Base-by-base conservation (phyloP, 1,284 basidiomycete genomes). In the Afroboletus lepidellus region DNA sequence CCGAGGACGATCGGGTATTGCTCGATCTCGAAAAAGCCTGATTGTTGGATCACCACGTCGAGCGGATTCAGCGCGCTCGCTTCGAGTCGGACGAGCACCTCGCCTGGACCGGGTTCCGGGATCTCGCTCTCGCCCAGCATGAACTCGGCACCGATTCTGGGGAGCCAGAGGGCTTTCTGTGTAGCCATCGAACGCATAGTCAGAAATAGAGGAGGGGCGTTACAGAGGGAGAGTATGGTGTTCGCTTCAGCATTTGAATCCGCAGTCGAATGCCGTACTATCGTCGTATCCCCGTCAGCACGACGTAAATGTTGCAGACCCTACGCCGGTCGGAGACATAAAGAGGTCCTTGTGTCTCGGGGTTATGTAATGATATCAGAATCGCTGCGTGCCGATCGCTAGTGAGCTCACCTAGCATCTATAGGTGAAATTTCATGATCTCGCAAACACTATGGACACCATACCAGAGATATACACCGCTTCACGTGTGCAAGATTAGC, bases 141-240 rank as follows among this genome's bases (percentile, higher is more conserved):
- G 23, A 65, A 54, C n/a, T 56, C 21, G 6, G 50, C 58, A 20
- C 49, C 53, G 16, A 60, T 33, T 18, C 47, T 43, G 16, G 49
- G 45, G 16, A 60, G 59, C 58, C 61, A 65, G 12, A 63, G 59
- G 3, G 41, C 56, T 39, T 54, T 58, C 48, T 67, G 61, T 18
- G 33, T 50, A 23, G 39, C 18, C 37, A 57, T 57, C 8, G 32
- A 24, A n/a, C 33, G 5, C 8, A 7, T 36, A 8, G 2, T 11
- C 8, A n/a, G n/a, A n/a, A n/a, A n/a, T n/a, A n/a, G n/a, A n/a
- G n/a, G n/a, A 7, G n/a, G 23, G 2, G 23, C 8, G 13, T 25
- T 11, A 29, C 20, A 12, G 30, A 9, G 8, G 11, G 18, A 2
- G 18, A 16, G 24, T 9, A 12, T 1, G 12, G 15, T 23, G 18